Base-by-base conservation (phyloP, 306 rosid species). In the Heteromeles arbutifolia region DNA sequence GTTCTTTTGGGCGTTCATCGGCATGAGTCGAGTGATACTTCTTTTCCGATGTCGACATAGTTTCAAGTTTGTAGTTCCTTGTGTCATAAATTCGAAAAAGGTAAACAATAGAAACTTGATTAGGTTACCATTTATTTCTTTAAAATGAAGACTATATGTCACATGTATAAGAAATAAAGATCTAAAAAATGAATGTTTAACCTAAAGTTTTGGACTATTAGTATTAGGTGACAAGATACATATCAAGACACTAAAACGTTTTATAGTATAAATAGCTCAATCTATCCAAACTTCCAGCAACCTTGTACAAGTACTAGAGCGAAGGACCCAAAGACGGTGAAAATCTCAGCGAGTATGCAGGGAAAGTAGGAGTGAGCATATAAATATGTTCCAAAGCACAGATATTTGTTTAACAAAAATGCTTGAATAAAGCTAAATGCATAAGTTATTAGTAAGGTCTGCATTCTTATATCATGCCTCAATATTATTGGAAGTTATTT, bases 251-350 rank as follows among this genome's bases (percentile, higher is more conserved):
- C 6, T 63, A 6, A 31, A 31, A 63, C 15, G 31, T 58, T 58
- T 45, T 37, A 39, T 12, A 3, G 28, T 25, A 24, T 8, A 74
- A 24, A 19, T 34, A 74, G 31, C 61, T 74, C 69, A 74, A 18
- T 61, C 28, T 43, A 43, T 43, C 69, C 28, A 59, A 58, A 73
- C 45, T 57, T 53, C 69, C 17, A 74, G 58, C 43, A 74, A 73
- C 67, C 66, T 73, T 58, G 57, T 48, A 37, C 17, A 41, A 56
- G 54, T 26, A 73, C 41, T 21, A 17, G 4, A 19, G 59, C 19
- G 31, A 59, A 7, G 8, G 37, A 32, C 53, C 15, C 6, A 18
- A 59, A 41, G 25, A 41, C 6, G 43, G 61, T 44, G 21, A 74
- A 13, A 11, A 44, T 61, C 34, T 18, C 77, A 39, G 12, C 10